These are phyloP conservation scores for Pleurostoma richardsiae DNA, from an alignment of 2,329 filamentous ascomycete genomes.

Conservation along the genomic window DNA sequence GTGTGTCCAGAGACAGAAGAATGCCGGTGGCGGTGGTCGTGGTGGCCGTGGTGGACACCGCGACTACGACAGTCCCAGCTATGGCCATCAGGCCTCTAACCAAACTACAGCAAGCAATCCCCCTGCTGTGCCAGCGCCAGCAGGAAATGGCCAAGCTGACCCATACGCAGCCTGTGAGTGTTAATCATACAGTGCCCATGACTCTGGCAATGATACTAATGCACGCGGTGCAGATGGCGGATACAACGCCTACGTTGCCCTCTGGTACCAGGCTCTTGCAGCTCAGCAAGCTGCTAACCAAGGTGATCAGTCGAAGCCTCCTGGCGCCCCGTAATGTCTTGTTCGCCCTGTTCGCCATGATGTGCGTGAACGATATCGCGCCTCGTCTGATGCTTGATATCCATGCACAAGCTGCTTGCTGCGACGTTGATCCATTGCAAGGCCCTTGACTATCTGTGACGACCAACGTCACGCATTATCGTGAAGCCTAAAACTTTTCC, in stretches of 20 bases:
- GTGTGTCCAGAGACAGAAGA: slow-evolving; percentile 45
- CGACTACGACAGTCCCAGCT: slow-evolving; percentile 50
- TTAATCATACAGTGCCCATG: not conserved
- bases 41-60: slow-evolving; percentile 38
- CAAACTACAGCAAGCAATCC: slow-evolving; percentile 37
- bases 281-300: slow-evolving; percentile 18
- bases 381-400: not conserved
- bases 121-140: slow-evolving; percentile 27
- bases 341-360: not conserved
- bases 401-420: not conserved
- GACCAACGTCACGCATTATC: not conserved
- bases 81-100: slow-evolving; percentile 41
- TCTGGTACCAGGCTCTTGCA: slow-evolving; percentile 70
- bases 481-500: not conserved
- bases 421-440: not conserved
- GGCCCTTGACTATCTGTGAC: not conserved
- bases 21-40: slow-evolving; percentile 37
- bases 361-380: not conserved
- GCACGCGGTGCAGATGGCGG: slow-evolving; percentile 59
- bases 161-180: slow-evolving; percentile 71
- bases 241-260: slow-evolving; percentile 72
- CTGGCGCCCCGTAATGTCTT: slow-evolving; percentile 7
- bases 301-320: slow-evolving; percentile 11
- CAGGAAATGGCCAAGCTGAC: slow-evolving; percentile 49
- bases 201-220: slow-evolving; percentile 13